Percentiles rank a stretch among this genome's conserved stretches.
Conservation (phyloP, 208 protist genomes). For the Acanthamoeba lugdunensis region DNA sequence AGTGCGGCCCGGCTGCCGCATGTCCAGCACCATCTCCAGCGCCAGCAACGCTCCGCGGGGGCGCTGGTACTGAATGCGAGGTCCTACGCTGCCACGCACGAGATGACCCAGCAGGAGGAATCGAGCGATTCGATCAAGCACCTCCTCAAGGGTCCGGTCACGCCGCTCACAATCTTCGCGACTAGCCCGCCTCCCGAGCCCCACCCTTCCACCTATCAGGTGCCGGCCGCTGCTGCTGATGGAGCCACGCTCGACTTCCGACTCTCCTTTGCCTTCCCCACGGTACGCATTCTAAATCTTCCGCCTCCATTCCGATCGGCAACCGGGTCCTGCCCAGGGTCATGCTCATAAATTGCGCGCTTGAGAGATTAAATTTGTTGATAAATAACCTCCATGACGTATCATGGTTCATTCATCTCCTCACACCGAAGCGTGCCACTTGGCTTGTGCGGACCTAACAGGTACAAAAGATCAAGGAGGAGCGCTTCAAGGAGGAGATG, state of each 20-base stretch:
- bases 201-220: neutral
- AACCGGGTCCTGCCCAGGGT: neutral
- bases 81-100: neutral
- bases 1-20: neutral
- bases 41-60: conserved; percentile 15
- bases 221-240: neutral
- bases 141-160: conserved; percentile 22
- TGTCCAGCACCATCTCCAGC: neutral
- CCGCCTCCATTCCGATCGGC: neutral
- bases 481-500: conserved; percentile 68
- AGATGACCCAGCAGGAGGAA: neutral
- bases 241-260: conserved; percentile 22
- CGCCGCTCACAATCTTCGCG: conserved; percentile 28
- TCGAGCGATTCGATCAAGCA: conserved; percentile 25
- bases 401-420: neutral
- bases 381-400: neutral
- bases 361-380: neutral
- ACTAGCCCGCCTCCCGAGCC: conserved; percentile 7
- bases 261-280: neutral
- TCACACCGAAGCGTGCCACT: neutral
- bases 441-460: neutral
- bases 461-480: conserved; percentile 29
- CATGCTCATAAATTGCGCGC: neutral
- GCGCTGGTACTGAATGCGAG: neutral
- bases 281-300: neutral